Percentiles rank a stretch among this genome's conserved stretches.
Conservation (phyloP, 176 grass and related monocot genomes). For the Dactylis glomerata region DNA sequence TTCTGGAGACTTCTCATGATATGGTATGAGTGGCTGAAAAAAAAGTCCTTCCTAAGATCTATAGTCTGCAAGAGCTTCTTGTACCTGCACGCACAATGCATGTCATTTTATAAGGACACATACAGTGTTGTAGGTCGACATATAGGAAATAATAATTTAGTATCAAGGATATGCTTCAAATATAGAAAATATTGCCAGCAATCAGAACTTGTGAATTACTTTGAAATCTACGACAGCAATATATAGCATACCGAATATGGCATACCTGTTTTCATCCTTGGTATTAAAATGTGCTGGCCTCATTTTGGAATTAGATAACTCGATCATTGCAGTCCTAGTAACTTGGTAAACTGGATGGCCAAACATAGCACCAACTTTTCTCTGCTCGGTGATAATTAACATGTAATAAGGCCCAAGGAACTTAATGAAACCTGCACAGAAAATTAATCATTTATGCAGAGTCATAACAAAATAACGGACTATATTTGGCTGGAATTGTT, state of each 20-base stretch:
- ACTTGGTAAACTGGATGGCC: constrained; percentile 79
- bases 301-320: constrained; percentile 45
- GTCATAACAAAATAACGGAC: background rate
- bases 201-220: background rate
- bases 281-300: constrained; percentile 29
- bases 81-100: constrained; percentile 59
- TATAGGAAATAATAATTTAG: background rate
- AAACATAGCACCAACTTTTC: constrained; percentile 75
- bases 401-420: constrained; percentile 98
- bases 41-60: constrained; percentile 97
- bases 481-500: background rate
- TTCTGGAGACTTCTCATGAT: constrained; percentile 92
- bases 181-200: background rate
- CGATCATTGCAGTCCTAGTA: constrained; percentile 70
- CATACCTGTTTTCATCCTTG: constrained; percentile 56
- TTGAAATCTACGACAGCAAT: background rate
- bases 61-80: constrained; percentile 85
- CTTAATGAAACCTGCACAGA: constrained; percentile 74
- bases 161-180: background rate
- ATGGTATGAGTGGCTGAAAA: constrained; percentile 89
- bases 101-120: constrained; percentile 18
- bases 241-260: background rate
- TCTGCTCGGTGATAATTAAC: constrained; percentile 88
- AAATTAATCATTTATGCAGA: constrained; percentile 2
- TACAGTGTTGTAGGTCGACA: background rate